A percentile compares a stretch with the other conserved stretches of the same genome.
Evolutionary conservation across 768 basidiomycete species (phyloP).

Genomic region (Lactarius hatsudake): DNA sequence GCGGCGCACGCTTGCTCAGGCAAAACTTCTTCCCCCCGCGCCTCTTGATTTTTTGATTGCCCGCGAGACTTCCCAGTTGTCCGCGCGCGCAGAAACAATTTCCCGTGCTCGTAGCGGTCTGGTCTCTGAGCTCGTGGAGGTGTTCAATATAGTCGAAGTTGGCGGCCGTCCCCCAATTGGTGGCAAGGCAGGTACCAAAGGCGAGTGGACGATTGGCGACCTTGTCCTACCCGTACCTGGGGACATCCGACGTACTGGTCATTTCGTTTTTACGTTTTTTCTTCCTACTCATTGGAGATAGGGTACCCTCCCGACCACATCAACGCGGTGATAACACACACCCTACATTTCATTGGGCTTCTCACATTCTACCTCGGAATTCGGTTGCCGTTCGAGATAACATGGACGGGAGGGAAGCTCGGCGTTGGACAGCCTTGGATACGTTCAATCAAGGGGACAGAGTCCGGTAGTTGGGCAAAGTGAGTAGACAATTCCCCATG

Average conservation of each 20-base stretch:
- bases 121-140: constrained; percentile 80
- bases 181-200: constrained; percentile 70
- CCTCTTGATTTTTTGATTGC: constrained; percentile 28
- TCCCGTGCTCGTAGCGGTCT: constrained; percentile 68
- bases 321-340: constrained; percentile 82
- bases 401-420: constrained; percentile 66
- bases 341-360: constrained; percentile 74
- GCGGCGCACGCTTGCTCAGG: constrained; percentile 52
- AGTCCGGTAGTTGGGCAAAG: constrained; percentile 73
- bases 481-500: constrained; percentile 30
- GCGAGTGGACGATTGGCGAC: constrained; percentile 84
- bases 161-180: constrained; percentile 75
- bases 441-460: constrained; percentile 62
- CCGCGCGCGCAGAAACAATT: constrained; percentile 50
- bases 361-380: constrained; percentile 82
- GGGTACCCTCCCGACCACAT: constrained; percentile 85
- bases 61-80: constrained; percentile 51
- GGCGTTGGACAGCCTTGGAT: constrained; percentile 80
- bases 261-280: not conserved
- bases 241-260: constrained; percentile 66
- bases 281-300: constrained; percentile 30
- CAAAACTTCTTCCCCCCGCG: constrained; percentile 24
- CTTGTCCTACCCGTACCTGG: constrained; percentile 80
- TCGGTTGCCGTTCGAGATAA: constrained; percentile 76
- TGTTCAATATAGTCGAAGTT: constrained; percentile 80